Conservation (phyloP, 176 grass and related monocot species). For the Musa troglodytarum region DNA sequence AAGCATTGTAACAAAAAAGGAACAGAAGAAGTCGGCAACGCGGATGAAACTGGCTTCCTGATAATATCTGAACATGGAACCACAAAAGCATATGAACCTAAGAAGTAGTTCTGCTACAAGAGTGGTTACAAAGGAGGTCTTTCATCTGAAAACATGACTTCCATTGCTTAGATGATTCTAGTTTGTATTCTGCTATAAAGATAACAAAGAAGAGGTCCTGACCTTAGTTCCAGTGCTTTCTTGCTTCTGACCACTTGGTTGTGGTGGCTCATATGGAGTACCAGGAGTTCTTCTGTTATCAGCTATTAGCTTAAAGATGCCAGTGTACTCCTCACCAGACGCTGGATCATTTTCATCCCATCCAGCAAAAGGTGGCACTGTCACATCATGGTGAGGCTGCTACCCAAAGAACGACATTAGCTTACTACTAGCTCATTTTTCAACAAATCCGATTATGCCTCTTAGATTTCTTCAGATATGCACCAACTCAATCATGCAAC, state of each 20-base stretch:
- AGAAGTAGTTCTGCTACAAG: too few relatives aligned
- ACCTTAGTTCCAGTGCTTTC: not conserved
- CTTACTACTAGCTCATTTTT: not conserved
- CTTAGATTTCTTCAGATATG: not conserved
- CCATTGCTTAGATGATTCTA: not conserved
- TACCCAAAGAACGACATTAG: not conserved
- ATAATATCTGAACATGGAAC: too few relatives aligned
- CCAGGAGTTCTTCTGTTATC: not conserved
- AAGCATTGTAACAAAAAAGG: not conserved
- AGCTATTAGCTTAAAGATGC: constrained; percentile 37
- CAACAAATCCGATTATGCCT: not conserved
- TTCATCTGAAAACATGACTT: too few relatives aligned
- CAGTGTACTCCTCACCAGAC: constrained; percentile 49
- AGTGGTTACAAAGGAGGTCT: too few relatives aligned
- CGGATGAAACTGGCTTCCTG: too few relatives aligned
- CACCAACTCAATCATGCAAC: not conserved
- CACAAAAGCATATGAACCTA: too few relatives aligned
- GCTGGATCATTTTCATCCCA: constrained; percentile 50
- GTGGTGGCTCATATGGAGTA: not conserved
- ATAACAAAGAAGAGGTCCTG: not conserved
- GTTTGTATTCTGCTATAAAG: not conserved
- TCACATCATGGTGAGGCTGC: constrained; percentile 38
- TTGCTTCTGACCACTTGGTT: not conserved
- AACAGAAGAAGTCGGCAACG: not conserved
- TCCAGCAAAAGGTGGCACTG: constrained; percentile 51